Percentiles rank a stretch among this genome's conserved stretches.
Conservation (phyloP, 1,284 basidiomycete species). For the Sporisorium scitamineum region DNA sequence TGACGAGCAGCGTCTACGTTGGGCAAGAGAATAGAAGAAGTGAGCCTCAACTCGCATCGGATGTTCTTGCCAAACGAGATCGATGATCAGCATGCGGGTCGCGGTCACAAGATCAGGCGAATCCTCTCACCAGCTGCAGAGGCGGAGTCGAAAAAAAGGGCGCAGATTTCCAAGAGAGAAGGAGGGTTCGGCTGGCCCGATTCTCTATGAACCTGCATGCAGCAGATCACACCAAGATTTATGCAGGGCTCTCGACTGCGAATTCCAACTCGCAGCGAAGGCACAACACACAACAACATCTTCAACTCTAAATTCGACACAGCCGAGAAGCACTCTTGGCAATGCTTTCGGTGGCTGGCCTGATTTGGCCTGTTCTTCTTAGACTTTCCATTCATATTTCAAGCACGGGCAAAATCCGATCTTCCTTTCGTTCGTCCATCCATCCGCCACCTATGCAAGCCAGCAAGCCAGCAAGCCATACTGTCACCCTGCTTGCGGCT, state of each 20-base stretch:
- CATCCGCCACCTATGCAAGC: not conserved
- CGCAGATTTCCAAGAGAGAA: not conserved
- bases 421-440: not conserved
- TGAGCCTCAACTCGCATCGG: not conserved
- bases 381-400: not conserved
- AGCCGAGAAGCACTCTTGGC: not conserved
- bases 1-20: too few relatives aligned
- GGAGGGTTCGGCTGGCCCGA: too few relatives aligned
- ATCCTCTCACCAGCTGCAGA: not conserved
- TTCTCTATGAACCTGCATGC: not conserved
- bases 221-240: not conserved
- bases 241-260: not conserved
- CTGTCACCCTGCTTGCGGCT: not conserved
- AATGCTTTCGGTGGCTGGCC: not conserved
- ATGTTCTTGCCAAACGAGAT: not conserved
- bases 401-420: not conserved
- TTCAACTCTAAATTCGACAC: not conserved
- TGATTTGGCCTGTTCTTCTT: not conserved
- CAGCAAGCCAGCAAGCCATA: not conserved
- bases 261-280: not conserved
- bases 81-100: not conserved
- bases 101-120: slow-evolving; percentile 3
- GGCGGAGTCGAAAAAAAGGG: not conserved
- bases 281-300: not conserved
- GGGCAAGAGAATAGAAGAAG: not conserved